Base-by-base conservation (phyloP, 257 asterid genomes). In the Primulina tabacum region DNA sequence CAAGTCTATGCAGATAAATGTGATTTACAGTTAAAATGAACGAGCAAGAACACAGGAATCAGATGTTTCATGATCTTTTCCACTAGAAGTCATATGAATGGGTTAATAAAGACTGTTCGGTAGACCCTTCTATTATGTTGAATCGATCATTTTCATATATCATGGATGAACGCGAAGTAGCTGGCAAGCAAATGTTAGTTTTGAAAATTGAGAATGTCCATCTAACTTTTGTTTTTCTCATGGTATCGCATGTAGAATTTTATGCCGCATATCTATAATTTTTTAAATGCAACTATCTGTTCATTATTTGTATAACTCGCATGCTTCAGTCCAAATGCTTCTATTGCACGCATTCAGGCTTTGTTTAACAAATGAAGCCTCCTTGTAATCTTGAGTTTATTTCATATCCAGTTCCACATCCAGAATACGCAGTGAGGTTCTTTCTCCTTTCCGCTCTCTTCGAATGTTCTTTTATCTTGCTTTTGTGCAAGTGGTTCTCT, bases 391-490 rank as follows among this genome's bases (percentile, higher is more conserved):
- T 55, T 64, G 65, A 53, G 81, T 71, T 72, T 50, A 17, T 75
- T 72, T 75, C 76, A 67, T 74, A 58, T 85, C 76, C 87, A 90
- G 98, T 77, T 92, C 98, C 62, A 69, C 95, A 32, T 89, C 98
- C 78, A 90, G 78, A 78, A 90, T 90, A 76, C 83, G 94, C 60
- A 86, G 98, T 60, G 98, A 92, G 82, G 98, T 90, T 67, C 95
- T 92, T 60, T 73, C 97, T 62, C 98, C 97, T 24, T 92, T 92
- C 65, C 93, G 98, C 20, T 79, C 98, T 18, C 86, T 88, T 67
- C 88, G 97, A 65, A 90, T 92, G 98, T 92, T 92, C 92, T 90
- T 92, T 73, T 90, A 92, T 66, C 55, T 90, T 58, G 95, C 96
- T 64, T 92, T 92, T 65, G 65, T 88, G 98, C 94, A 14, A 92